phyloP scores from a whole-genome alignment of 106 monocot species.

The Allium sativum region DNA sequence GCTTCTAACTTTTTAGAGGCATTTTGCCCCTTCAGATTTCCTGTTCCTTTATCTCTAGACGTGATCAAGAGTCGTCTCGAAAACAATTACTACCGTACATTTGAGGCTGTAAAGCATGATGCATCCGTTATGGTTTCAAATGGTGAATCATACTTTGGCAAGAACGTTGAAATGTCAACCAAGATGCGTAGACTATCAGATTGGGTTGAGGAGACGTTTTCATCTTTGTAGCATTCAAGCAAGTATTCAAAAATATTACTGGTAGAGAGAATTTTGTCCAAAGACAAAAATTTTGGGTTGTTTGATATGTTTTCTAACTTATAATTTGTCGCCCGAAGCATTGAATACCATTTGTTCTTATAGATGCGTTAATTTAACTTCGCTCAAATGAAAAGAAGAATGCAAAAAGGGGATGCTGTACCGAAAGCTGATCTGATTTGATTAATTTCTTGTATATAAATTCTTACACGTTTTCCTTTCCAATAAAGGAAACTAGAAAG shows the following conservation, averaged over 20 bases:
- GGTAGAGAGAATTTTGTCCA: conserved; percentile 31
- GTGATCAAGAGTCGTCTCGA: conserved; percentile 75
- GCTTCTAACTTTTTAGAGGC: no score
- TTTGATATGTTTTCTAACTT: no score
- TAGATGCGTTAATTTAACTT: no score
- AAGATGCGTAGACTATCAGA: conserved; percentile 54
- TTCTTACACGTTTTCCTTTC: no score
- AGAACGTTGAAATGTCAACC: conserved; percentile 40
- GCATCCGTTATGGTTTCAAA: conserved; percentile 63
- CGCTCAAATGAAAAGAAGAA: no score
- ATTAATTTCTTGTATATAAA: no score
- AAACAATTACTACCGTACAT: conserved; percentile 81
- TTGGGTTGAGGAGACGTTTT: conserved; percentile 22
- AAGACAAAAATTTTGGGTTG: not conserved
- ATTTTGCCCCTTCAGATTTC: conserved; percentile 38
- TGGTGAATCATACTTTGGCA: conserved; percentile 62
- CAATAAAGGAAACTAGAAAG: no score
- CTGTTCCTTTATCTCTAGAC: conserved; percentile 81
- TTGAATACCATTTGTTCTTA: no score
- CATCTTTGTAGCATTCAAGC: conserved; percentile 21
- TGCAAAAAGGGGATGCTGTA: no score
- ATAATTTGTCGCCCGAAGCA: no score
- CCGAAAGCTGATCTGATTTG: no score
- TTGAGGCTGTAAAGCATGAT: conserved; percentile 71
- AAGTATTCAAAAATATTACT: conserved; percentile 3